Evolutionary conservation across 75 land plant genomes (phyloP), one percentile per base, ranked within the genome.

Genomic region (Selaginella tamariscina): DNA sequence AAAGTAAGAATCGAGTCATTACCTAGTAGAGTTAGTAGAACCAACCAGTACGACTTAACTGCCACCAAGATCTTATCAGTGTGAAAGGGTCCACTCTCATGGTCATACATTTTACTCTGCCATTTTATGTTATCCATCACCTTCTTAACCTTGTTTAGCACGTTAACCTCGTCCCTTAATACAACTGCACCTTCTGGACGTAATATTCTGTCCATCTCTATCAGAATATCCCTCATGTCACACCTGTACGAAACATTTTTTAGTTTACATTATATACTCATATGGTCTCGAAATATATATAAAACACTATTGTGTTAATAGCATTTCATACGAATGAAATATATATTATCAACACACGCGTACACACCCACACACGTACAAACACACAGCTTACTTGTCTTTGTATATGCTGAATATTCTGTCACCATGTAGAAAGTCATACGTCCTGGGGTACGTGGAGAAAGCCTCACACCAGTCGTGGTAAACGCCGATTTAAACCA

Each of bases 381-480:
- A 39, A 15, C 49, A 39, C 5, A 5, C 49, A 39, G 15, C 26
- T 30, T 64, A 71, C 90, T 92, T 83, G 81, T 88, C 92, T 56
- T 88, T 81, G 70, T 91, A 91, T 56, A 85, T 82, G 78, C 97
- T 86, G 65, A 91, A 84, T 9, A 88, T 64, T 18, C 67, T 66
- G 33, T 63, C 65, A 1, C 85, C 88, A 76, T 88, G 97, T 32
- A 91, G 5, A 1, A 75, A 63, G 78, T 91, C 96, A 71, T 91
- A 91, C 65, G 92, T 91, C 65, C 92, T 68, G 27, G 96, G 96
- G 75, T 91, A 91, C n/a, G 96, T 91, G 0, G 88, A 87, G 76
- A 91, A 88, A 0, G 96, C 91, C 64, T 91, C 96, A 70, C 96
- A 91, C 83, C 91, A 91, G 66, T 91, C 83, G 18, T 91, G 96